Evolutionary conservation across 2,329 filamentous ascomycete species (phyloP), one percentile per base, ranked within the genome.

Genomic region (Aspergillus tanneri): DNA sequence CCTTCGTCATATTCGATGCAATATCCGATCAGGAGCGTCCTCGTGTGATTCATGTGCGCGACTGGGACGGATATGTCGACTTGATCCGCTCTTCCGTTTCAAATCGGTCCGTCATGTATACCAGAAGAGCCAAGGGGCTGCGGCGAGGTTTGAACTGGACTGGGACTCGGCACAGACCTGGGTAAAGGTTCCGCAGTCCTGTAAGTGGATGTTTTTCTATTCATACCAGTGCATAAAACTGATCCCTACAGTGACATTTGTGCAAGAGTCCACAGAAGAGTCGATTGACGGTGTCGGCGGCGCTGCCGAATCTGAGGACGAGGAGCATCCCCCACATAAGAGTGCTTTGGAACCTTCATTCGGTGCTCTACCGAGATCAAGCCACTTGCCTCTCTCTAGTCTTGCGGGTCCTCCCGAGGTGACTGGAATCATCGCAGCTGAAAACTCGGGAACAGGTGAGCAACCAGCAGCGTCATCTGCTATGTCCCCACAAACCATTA

Each of bases 1-100:
- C 24, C 47, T 64, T 64, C 65, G 66, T 52, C 66, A 68, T 59
- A 65, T 67, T 25, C 62, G 63, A 42, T 67, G 66, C 37, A 62
- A 60, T 5, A 59, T 66, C 36, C 53, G 54, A 5, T 27, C 49
- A 1, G 64, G 62, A 3, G 61, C 63, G 6, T 58, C 62, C 7
- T 50, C 63, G 2, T 68, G 66, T 46, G 60, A 58, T 23, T 49
- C 60, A 24, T 68, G 66, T 44, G 39, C 54, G 7, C 63, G 62
- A 14, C 50, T 67, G 16, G 60, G 58, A 22, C 60, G 61, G 6
- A 49, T 42, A 1, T 68, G 65, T 44, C 63, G 59, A 43, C 57
- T 68, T 3, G 64, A 67, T 45, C 64, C 65, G 11, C 64, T 57
- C 1, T 68, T 68, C 44, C 60, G 62, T 23, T 68, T 68, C 50